Evolutionary conservation across 257 asterid genomes (phyloP).

Genomic region (Solanum stenotomum): DNA sequence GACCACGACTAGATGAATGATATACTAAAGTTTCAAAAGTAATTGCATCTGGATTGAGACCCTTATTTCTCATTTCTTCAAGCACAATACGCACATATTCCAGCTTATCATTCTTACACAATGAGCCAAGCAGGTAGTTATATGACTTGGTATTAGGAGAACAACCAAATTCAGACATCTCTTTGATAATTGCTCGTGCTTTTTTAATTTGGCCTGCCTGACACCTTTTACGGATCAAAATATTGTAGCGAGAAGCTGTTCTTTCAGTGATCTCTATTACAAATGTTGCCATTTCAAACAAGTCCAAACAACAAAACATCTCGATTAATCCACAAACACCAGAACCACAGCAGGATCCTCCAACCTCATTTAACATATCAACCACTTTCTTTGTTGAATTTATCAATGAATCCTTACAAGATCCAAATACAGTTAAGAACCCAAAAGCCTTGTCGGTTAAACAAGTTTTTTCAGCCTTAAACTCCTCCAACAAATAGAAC

Average conservation of each 20-base stretch:
- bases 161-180: slow-evolving; percentile 33
- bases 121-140: slow-evolving; percentile 61
- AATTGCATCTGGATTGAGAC: slow-evolving; percentile 36
- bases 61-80: slow-evolving; percentile 41
- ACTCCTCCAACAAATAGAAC: slow-evolving; percentile 35
- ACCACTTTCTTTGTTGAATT: slow-evolving; percentile 32
- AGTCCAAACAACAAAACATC: slow-evolving; percentile 49
- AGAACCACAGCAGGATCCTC: slow-evolving; percentile 63
- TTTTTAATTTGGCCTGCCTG: slow-evolving; percentile 48
- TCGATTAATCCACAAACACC: slow-evolving; percentile 51
- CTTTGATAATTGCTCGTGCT: slow-evolving; percentile 38
- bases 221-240: slow-evolving; percentile 63
- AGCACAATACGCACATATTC: slow-evolving; percentile 31
- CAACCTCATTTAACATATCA: slow-evolving; percentile 40
- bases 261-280: slow-evolving; percentile 41
- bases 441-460: slow-evolving; percentile 54
- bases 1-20: slow-evolving; percentile 32
- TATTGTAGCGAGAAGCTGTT: slow-evolving; percentile 32
- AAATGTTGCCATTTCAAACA: slow-evolving; percentile 61
- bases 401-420: slow-evolving; percentile 22
- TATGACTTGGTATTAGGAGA: slow-evolving; percentile 32
- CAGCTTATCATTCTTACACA: slow-evolving; percentile 36
- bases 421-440: slow-evolving; percentile 33
- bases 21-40: slow-evolving; percentile 55
- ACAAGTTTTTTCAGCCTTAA: slow-evolving; percentile 35